These are phyloP conservation scores for Collybia sp. DNA, from an alignment of 768 basidiomycete genomes.

Conservation along the genomic window DNA sequence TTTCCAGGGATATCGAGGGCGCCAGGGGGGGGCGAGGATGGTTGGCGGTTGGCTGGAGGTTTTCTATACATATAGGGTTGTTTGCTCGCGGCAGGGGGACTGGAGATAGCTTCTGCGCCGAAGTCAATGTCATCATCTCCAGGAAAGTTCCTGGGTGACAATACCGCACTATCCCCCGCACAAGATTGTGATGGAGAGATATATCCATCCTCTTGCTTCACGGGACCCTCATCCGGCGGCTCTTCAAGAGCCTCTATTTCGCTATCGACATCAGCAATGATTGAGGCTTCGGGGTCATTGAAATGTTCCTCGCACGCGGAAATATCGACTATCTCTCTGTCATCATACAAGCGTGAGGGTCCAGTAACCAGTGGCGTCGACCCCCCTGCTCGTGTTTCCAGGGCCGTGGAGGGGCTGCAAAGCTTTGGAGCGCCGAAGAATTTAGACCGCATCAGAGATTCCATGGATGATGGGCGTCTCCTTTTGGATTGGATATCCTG, in stretches of 20 bases:
- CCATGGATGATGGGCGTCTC: conserved; percentile 22
- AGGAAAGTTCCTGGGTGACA: conserved; percentile 38
- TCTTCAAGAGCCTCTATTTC: conserved; percentile 35
- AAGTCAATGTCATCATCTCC: conserved; percentile 36
- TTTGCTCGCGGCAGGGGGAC: conserved; percentile 26
- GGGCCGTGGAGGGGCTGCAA: neutral
- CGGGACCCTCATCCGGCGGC: conserved; percentile 33
- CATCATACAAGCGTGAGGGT: conserved; percentile 25
- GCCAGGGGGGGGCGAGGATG: conserved; percentile 5
- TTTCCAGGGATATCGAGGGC: neutral
- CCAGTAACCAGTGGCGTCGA: conserved; percentile 18
- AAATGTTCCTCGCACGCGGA: conserved; percentile 23
- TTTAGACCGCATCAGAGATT: conserved; percentile 25
- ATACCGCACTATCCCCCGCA: conserved; percentile 52
- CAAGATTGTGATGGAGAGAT: conserved; percentile 63
- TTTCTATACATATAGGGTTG: conserved; percentile 3
- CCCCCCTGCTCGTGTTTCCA: conserved; percentile 11
- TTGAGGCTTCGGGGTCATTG: conserved; percentile 15
- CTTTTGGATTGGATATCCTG: conserved; percentile 50
- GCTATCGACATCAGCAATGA: conserved; percentile 14
- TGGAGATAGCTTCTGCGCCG: conserved; percentile 49
- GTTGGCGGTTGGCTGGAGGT: conserved; percentile 10
- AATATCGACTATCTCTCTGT: conserved; percentile 41
- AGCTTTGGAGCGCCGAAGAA: conserved; percentile 25
- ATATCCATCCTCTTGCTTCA: conserved; percentile 80